Evolutionary conservation across 139 green algal species (phyloP), one percentile per base, ranked within the genome.

Genomic region (Edaphochlamys debaryana): DNA sequence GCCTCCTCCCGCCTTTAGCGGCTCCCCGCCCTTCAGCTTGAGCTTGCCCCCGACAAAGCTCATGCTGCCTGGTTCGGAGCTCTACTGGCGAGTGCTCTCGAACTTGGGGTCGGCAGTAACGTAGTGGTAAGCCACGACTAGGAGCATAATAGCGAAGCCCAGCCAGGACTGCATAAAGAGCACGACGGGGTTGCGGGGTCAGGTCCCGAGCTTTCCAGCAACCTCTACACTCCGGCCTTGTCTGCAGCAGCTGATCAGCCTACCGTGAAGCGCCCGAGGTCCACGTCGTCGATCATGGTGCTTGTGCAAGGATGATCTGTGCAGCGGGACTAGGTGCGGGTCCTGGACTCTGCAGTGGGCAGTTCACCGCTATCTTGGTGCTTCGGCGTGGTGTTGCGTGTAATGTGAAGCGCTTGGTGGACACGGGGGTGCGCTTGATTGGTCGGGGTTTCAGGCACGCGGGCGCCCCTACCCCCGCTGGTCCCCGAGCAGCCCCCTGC

Each of bases 1-100:
- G 13, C 88, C 88, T 13, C 87, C 92, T 11, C 82, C 82, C 15
- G 76, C 32, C 66, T 89, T 89, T 13, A 94, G 67, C 2, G 84
- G 30, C 15, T 90, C 81, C 13, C 84, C 93, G 0, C 96, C 96
- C 84, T 98, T 98, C 0, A 98, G 88, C 82, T 98, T 98, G 38
- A 98, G 92, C 74, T 94, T 93, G 66, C 96, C 96, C 2, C 95
- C 93, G 11, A 89, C 85, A 50, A 98, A 98, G 11, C 87, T 89
- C 88, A 94, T 95, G 30, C 58, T n/a, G 13, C 15, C 25, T 13
- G 19, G 19, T 63, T 9, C 38, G 22, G 29, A 52, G 0, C 23
- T 54, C 20, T 2, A 42, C 9, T 58, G 8, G 23, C 6, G 27
- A 42, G 42, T 71, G 50, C 72, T 54, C 69, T 80, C 76, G 48